A percentile compares a stretch with the other conserved stretches of the same genome.
These are phyloP conservation scores for Clitoria ternatea DNA, from an alignment of 306 rosid species.

Conservation along the genomic window DNA sequence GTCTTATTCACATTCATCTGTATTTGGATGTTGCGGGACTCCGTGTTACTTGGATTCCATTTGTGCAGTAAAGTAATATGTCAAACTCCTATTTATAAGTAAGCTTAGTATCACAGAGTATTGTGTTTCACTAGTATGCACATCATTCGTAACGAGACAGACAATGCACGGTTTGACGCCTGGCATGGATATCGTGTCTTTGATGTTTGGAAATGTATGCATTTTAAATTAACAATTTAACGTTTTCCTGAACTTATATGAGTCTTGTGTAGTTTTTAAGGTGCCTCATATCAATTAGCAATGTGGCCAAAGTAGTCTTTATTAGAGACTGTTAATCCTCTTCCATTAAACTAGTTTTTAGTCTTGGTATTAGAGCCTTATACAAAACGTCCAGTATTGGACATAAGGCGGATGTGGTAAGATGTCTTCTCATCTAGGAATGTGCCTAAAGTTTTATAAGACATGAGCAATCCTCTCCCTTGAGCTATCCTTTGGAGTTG, in stretches of 20 bases:
- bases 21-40: conserved; percentile 55
- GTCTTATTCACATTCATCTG: conserved; percentile 51
- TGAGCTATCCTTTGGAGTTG: background rate
- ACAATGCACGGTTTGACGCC: too few relatives aligned
- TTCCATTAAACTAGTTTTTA: too few relatives aligned
- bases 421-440: background rate
- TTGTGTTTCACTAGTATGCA: conserved; percentile 10
- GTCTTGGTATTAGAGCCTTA: too few relatives aligned
- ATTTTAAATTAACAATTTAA: too few relatives aligned
- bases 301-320: background rate
- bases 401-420: background rate
- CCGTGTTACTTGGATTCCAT: conserved; percentile 37
- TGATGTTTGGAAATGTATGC: background rate
- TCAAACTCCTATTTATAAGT: conserved; percentile 46
- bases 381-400: background rate
- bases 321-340: too few relatives aligned
- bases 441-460: background rate
- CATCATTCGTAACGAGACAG: background rate
- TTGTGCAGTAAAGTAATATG: conserved; percentile 40
- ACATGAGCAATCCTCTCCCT: background rate
- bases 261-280: too few relatives aligned
- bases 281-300: background rate
- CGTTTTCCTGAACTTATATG: too few relatives aligned
- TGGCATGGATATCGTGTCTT: background rate
- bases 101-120: conserved; percentile 32